Percentiles rank a stretch among this genome's conserved stretches.
phyloP scores from a whole-genome alignment of 371 early-diverging fungal genomes.

The Fennellomyces sp. region DNA sequence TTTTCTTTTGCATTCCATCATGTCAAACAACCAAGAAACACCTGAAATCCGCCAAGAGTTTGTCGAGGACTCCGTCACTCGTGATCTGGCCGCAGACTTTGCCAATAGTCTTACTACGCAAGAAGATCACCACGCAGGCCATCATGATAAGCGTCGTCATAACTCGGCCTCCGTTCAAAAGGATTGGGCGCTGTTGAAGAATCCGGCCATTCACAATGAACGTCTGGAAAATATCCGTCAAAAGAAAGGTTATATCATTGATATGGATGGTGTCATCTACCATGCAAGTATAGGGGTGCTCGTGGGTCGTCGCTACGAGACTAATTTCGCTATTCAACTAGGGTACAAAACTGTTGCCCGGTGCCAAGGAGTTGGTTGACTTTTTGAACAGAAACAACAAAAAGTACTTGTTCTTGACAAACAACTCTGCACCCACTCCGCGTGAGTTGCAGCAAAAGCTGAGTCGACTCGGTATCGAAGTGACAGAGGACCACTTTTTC shows the following conservation, averaged over 20 bases:
- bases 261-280: slow-evolving; percentile 77
- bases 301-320: background rate
- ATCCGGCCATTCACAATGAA: slow-evolving; percentile 45
- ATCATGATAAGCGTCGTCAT: background rate
- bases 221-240: slow-evolving; percentile 57
- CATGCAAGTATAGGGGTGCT: slow-evolving; percentile 50
- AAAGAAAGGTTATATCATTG: slow-evolving; percentile 68
- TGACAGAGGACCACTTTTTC: slow-evolving; percentile 64
- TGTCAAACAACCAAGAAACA: background rate
- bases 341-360: slow-evolving; percentile 58
- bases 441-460: slow-evolving; percentile 67
- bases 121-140: slow-evolving; percentile 5
- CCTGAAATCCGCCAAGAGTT: background rate
- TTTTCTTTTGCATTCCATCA: background rate
- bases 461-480: slow-evolving; percentile 61
- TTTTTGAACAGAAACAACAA: slow-evolving; percentile 64
- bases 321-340: slow-evolving; percentile 8
- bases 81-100: slow-evolving; percentile 15
- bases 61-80: background rate
- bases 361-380: slow-evolving; percentile 70
- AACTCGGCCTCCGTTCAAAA: slow-evolving; percentile 15
- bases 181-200: slow-evolving; percentile 46
- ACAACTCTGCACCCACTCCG: slow-evolving; percentile 73
- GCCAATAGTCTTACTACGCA: slow-evolving; percentile 2
- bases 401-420: slow-evolving; percentile 69